These are phyloP conservation scores for Cerrena zonata DNA, from an alignment of 1,284 basidiomycete species.

Conservation along the genomic window DNA sequence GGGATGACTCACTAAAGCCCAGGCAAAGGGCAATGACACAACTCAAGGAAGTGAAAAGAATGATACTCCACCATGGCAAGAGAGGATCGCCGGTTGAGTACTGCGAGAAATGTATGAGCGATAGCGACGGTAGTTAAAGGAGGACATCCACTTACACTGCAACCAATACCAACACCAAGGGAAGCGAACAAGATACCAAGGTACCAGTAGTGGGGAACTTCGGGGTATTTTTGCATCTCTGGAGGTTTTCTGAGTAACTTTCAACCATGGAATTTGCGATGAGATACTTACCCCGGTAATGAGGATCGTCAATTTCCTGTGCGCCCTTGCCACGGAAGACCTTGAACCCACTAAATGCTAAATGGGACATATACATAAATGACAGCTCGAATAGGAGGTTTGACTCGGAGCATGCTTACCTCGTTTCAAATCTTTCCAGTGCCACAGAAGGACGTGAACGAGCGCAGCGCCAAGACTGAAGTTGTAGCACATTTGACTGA, in stretches of 20 bases:
- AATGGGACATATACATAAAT: background rate
- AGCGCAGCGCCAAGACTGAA: slow-evolving; percentile 44
- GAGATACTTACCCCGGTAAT: slow-evolving; percentile 34
- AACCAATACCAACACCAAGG: slow-evolving; percentile 48
- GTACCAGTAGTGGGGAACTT: slow-evolving; percentile 54
- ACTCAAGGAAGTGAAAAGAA: slow-evolving; percentile 44
- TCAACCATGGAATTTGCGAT: background rate
- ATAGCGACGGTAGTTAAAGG: background rate
- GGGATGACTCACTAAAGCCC: slow-evolving; percentile 40
- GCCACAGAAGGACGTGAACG: slow-evolving; percentile 45
- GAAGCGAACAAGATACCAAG: slow-evolving; percentile 39
- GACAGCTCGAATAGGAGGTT: background rate
- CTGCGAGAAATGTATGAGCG: slow-evolving; percentile 11
- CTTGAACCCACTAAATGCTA: slow-evolving; percentile 39
- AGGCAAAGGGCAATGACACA: slow-evolving; percentile 42
- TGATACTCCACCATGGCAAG: slow-evolving; percentile 49
- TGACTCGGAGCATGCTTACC: slow-evolving; percentile 22
- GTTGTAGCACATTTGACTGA: slow-evolving; percentile 48
- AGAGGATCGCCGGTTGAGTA: slow-evolving; percentile 43
- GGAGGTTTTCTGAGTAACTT: slow-evolving; percentile 6
- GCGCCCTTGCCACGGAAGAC: slow-evolving; percentile 31
- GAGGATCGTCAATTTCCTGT: slow-evolving; percentile 43
- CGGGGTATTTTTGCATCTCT: slow-evolving; percentile 48
- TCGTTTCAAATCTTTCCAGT: slow-evolving; percentile 41
- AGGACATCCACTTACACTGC: slow-evolving; percentile 28